Evolutionary conservation across 2,329 filamentous ascomycete species (phyloP).

Genomic region (Myriosclerotinia curreyana): DNA sequence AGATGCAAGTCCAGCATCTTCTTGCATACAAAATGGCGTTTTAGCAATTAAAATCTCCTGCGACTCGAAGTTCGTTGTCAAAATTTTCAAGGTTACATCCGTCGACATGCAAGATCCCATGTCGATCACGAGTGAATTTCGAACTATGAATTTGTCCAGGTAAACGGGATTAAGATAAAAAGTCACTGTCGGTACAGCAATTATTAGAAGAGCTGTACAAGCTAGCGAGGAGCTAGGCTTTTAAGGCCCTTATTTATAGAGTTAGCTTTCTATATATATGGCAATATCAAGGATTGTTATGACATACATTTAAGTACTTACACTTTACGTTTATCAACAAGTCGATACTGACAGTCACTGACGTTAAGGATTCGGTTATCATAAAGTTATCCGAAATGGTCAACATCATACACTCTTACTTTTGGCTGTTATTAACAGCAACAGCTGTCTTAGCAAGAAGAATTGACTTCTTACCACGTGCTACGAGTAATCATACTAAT

Average conservation of each 20-base stretch:
- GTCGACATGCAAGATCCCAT: background rate
- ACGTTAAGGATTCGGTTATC: background rate
- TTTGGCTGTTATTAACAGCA: constrained; percentile 9
- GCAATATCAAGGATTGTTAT: too few species aligned
- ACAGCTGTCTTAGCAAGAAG: constrained; percentile 6
- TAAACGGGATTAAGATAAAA: background rate
- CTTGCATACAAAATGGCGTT: background rate
- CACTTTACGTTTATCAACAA: too few species aligned
- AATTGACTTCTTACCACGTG: constrained; percentile 2
- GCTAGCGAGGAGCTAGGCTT: too few species aligned
- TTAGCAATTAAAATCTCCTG: background rate
- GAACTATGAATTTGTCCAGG: background rate
- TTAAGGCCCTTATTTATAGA: too few species aligned
- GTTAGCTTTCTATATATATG: too few species aligned
- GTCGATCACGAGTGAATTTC: background rate
- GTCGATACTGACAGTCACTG: background rate
- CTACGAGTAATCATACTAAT: background rate
- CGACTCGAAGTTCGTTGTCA: background rate
- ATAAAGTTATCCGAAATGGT: constrained; percentile 1
- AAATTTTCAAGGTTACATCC: background rate
- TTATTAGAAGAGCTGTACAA: too few species aligned
- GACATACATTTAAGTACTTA: too few species aligned
- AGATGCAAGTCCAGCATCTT: background rate
- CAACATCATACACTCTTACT: background rate
- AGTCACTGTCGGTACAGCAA: too few species aligned